Evolutionary conservation across 257 asterid genomes (phyloP), one percentile per base, ranked within the genome.

Genomic region (Capsicum baccatum): DNA sequence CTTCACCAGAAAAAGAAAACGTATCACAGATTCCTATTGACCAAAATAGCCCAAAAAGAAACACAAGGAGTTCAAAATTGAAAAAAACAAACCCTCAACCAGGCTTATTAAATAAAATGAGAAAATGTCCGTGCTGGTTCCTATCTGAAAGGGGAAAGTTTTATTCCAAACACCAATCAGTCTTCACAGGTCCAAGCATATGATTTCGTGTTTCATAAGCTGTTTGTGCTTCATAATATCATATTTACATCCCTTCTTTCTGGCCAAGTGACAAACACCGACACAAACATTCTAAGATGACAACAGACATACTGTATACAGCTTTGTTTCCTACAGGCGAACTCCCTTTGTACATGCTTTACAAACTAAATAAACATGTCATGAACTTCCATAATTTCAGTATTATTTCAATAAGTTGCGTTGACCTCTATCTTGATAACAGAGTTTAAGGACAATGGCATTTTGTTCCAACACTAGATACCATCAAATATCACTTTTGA

Each of bases 51-150:
- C 48, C 64, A 54, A 52, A 76, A 54, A 55, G 26, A 76, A 76
- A 21, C 64, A 63, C 81, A 33, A 14, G 64, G 63, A 78, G 81
- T 54, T 52, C 81, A 54, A 37, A 52, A 78, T 55, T 54, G 59
- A 54, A 13, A 8, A 52, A 47, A 76, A 76, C 39, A 52, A 26
- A 76, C 62, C 71, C 81, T 50, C 63, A 76, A 39, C 21, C 42
- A 26, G 81, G 62, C 21, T 13, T 52, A 76, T 50, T 19, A 52
- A 50, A 54, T 4, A 76, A 76, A 21, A 52, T 6, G 64, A 54
- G 64, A 76, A 8, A 78, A 54, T 54, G 47, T 78, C 82, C 82
- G 54, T 26, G 26, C 54, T 33, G 13, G 33, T 26, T 78, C 63
- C 82, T 52, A 21, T 76, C 13, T 76, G 9, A 76, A 76, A 76